A percentile compares a stretch with the other conserved stretches of the same genome.
Evolutionary conservation across 805 yeast genomes (phyloP).

Genomic region (Candida orba): DNA sequence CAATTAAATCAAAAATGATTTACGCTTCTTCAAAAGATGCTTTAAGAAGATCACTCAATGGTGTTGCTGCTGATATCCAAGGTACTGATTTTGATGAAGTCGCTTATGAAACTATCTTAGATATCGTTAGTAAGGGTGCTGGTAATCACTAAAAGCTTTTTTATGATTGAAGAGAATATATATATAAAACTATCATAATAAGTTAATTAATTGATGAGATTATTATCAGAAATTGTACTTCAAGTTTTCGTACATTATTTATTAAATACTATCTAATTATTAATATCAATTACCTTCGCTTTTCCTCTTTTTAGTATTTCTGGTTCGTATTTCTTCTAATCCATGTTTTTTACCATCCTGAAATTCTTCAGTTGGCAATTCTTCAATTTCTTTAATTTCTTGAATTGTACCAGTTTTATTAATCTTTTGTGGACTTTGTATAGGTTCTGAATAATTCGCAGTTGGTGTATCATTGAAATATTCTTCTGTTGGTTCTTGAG

Average conservation of each 20-base stretch:
- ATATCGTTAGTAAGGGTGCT: conserved; percentile 58
- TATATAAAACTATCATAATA: no score
- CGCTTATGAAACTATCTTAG: conserved; percentile 87
- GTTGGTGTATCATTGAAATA: background rate
- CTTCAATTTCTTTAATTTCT: conserved; percentile 4
- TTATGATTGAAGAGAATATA: background rate
- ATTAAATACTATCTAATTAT: no score
- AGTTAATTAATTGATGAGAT: no score
- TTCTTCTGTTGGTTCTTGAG: background rate
- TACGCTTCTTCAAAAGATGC: conserved; percentile 98
- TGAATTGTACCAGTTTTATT: conserved; percentile 3
- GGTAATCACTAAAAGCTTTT: conserved; percentile 9
- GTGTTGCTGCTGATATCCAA: conserved; percentile 90
- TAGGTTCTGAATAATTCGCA: background rate
- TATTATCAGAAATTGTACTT: no score
- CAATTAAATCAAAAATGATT: conserved; percentile 93
- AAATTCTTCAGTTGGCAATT: background rate
- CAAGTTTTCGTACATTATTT: no score
- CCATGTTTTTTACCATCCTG: conserved; percentile 1
- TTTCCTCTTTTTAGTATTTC: background rate
- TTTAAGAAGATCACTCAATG: conserved; percentile 93
- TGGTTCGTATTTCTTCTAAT: background rate
- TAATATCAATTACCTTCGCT: background rate
- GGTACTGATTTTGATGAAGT: conserved; percentile 98
- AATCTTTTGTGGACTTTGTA: background rate